These are phyloP conservation scores for Mycena sp. DNA, from an alignment of 1,284 basidiomycete species.

Conservation along the genomic window DNA sequence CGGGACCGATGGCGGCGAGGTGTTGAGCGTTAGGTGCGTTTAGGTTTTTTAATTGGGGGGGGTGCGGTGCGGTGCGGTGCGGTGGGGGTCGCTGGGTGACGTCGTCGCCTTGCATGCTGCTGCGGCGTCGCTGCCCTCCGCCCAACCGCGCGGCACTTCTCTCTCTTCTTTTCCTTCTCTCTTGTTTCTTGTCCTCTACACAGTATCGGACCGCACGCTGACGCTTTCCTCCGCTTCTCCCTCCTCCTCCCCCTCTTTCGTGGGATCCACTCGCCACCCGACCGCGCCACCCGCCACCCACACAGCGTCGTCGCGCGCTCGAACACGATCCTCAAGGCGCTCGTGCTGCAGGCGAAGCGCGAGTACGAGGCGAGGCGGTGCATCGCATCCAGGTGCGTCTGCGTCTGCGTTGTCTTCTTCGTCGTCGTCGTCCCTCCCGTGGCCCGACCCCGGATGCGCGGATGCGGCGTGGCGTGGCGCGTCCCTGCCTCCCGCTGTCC, in stretches of 20 bases:
- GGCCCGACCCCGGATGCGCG: too few relatives aligned
- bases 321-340: constrained; percentile 83
- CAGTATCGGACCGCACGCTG: not conserved
- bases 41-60: not conserved
- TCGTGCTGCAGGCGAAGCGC: constrained; percentile 86
- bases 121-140: not conserved
- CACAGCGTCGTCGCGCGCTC: constrained; percentile 78
- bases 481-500: too few relatives aligned
- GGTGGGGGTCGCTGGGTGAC: too few relatives aligned
- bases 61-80: too few relatives aligned
- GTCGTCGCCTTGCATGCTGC: too few relatives aligned
- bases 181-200: constrained; percentile 6
- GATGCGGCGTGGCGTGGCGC: too few relatives aligned
- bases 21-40: constrained; percentile 70
- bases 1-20: constrained; percentile 73
- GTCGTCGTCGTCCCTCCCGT: too few relatives aligned
- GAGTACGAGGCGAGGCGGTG: constrained; percentile 86
- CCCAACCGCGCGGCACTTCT: constrained; percentile 3
- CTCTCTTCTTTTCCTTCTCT: constrained; percentile 18
- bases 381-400: constrained; percentile 65
- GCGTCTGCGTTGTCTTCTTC: too few relatives aligned
- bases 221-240: constrained; percentile 13
- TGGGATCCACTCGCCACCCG: not conserved
- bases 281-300: too few relatives aligned
- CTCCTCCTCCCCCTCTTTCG: constrained; percentile 12